phyloP scores from a whole-genome alignment of 2,329 filamentous ascomycete genomes.

The Furcasterigmium sp. region DNA sequence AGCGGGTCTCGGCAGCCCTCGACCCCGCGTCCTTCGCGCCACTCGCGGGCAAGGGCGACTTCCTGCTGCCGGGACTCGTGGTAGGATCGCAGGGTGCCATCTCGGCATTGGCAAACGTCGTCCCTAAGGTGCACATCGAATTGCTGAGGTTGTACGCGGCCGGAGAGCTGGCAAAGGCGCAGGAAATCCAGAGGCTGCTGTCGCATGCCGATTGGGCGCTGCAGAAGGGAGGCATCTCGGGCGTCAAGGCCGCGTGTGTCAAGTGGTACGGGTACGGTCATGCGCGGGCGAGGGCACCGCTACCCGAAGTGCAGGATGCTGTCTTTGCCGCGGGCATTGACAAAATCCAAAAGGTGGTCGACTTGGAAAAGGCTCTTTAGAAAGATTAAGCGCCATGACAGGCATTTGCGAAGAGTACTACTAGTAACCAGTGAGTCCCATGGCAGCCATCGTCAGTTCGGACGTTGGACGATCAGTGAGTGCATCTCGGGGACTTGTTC shows the following conservation, averaged over 20 bases:
- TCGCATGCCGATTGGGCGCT: constrained; percentile 14
- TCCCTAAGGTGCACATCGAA: constrained; percentile 24
- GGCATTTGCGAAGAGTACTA: no score
- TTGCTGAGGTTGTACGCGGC: constrained; percentile 24
- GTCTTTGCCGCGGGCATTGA: constrained; percentile 7
- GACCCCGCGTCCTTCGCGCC: constrained; percentile 6
- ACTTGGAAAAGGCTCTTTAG: constrained; percentile 9
- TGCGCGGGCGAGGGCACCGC: constrained; percentile 39
- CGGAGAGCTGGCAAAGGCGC: constrained; percentile 14
- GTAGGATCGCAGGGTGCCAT: constrained; percentile 13
- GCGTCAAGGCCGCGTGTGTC: constrained; percentile 14
- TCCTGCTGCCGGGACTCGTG: constrained; percentile 9
- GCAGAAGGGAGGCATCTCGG: constrained; percentile 15
- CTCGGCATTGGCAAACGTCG: constrained; percentile 14
- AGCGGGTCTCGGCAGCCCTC: constrained; percentile 5
- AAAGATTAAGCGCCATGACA: background rate
- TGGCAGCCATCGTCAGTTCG: no score
- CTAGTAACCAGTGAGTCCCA: no score
- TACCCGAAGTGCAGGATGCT: constrained; percentile 12
- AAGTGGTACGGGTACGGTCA: constrained; percentile 53
- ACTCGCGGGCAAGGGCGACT: constrained; percentile 14
- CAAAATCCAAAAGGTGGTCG: constrained; percentile 13
- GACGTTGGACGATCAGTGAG: no score
- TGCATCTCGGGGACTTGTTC: no score
- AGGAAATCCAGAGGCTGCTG: constrained; percentile 12